These are phyloP conservation scores for Bretziella fagacearum DNA, from an alignment of 2,329 filamentous ascomycete genomes.

Conservation along the genomic window DNA sequence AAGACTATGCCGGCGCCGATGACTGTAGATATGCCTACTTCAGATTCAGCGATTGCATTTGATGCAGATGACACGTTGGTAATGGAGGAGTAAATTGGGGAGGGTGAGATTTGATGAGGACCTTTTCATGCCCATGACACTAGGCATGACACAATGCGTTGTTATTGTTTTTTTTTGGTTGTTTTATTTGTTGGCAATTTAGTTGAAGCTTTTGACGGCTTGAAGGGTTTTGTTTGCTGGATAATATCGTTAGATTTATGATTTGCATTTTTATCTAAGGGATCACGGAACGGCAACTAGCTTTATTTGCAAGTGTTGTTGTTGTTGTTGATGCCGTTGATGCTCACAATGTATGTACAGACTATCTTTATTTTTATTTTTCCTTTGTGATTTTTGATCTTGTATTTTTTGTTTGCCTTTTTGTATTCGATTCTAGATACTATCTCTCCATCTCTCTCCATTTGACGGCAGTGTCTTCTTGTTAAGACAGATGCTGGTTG, in stretches of 20 bases:
- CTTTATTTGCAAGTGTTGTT: not conserved
- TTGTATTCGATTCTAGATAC: not conserved
- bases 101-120: not conserved
- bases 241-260: conserved; percentile 1
- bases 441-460: conserved; percentile 16
- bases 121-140: not conserved
- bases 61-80: not conserved
- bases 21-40: not conserved
- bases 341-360: not conserved
- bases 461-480: not conserved
- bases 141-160: not conserved
- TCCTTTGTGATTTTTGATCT: conserved; percentile 2
- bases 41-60: not conserved
- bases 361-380: conserved; percentile 3
- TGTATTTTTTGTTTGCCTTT: conserved; percentile 1
- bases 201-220: not conserved
- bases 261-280: not conserved
- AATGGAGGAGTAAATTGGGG: not conserved
- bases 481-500: conserved; percentile 1
- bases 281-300: too few relatives aligned
- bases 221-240: not conserved
- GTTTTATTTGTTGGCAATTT: not conserved
- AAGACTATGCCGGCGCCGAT: not conserved
- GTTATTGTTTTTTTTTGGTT: not conserved
- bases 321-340: not conserved